Evolutionary conservation across 2,329 filamentous ascomycete species (phyloP).

Genomic region (Alternaria arbusti): DNA sequence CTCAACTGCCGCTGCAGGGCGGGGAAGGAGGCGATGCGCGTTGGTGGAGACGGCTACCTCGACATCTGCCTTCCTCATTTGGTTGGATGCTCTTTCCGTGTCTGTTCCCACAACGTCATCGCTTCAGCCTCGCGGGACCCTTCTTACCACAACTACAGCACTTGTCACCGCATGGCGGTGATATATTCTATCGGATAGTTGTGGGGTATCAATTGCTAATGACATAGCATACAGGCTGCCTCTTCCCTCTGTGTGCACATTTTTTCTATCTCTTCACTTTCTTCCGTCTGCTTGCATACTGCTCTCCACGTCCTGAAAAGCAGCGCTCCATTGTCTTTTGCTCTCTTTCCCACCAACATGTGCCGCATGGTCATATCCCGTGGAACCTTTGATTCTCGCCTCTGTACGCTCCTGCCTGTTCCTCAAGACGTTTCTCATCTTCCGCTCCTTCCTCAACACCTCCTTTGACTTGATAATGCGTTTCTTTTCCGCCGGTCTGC

Average conservation of each 20-base stretch:
- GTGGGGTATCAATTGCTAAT: neutral
- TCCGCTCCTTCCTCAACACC: neutral
- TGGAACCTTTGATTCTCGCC: neutral
- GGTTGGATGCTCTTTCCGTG: slow-evolving; percentile 7
- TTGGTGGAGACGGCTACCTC: slow-evolving; percentile 27
- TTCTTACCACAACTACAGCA: neutral
- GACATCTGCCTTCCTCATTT: slow-evolving; percentile 30
- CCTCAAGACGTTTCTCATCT: neutral
- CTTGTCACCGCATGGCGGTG: neutral
- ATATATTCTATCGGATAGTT: neutral
- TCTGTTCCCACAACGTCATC: slow-evolving; percentile 1
- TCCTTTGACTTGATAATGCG: neutral
- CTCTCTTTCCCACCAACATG: slow-evolving; percentile 1
- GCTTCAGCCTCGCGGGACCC: neutral
- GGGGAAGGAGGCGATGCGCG: slow-evolving; percentile 21
- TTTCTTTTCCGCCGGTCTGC: neutral
- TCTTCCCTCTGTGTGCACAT: neutral
- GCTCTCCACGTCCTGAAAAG: neutral
- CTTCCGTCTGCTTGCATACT: neutral
- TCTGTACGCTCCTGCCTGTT: neutral
- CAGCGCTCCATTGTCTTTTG: neutral
- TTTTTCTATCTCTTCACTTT: neutral
- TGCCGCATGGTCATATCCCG: slow-evolving; percentile 1
- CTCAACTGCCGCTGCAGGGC: slow-evolving; percentile 27
- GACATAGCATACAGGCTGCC: neutral